phyloP scores from a whole-genome alignment of 768 basidiomycete genomes.

The Hericium rajendrae region DNA sequence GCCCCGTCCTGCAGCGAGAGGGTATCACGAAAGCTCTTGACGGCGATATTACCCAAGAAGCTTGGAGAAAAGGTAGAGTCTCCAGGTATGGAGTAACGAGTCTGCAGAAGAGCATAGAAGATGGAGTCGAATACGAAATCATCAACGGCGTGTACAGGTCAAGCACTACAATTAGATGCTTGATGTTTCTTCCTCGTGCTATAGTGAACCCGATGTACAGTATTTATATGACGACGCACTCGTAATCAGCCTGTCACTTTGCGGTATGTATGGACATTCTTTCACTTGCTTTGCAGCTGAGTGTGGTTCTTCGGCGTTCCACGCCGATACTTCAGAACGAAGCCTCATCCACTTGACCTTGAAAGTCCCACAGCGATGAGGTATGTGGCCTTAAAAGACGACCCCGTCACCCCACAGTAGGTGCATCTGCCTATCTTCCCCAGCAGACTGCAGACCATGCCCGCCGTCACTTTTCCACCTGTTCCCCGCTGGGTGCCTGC shows the following conservation, averaged over 20 bases:
- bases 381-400: too few species aligned
- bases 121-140: conserved; percentile 24
- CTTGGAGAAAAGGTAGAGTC: conserved; percentile 23
- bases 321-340: background rate
- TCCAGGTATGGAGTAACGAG: conserved; percentile 22
- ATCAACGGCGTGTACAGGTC: conserved; percentile 23
- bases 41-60: conserved; percentile 19
- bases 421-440: background rate
- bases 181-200: background rate
- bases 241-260: too few species aligned
- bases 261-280: too few species aligned
- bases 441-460: conserved; percentile 5
- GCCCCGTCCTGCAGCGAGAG: conserved; percentile 23
- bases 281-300: too few species aligned
- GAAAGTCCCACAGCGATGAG: background rate
- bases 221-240: too few species aligned
- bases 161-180: conserved; percentile 23
- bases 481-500: conserved; percentile 17
- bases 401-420: too few species aligned
- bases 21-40: conserved; percentile 20
- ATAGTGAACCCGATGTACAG: background rate
- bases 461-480: conserved; percentile 7
- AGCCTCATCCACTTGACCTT: background rate
- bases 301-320: background rate
- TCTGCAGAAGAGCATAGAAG: conserved; percentile 19